Conservation (phyloP, 768 basidiomycete genomes). For the Mycena amicta region DNA sequence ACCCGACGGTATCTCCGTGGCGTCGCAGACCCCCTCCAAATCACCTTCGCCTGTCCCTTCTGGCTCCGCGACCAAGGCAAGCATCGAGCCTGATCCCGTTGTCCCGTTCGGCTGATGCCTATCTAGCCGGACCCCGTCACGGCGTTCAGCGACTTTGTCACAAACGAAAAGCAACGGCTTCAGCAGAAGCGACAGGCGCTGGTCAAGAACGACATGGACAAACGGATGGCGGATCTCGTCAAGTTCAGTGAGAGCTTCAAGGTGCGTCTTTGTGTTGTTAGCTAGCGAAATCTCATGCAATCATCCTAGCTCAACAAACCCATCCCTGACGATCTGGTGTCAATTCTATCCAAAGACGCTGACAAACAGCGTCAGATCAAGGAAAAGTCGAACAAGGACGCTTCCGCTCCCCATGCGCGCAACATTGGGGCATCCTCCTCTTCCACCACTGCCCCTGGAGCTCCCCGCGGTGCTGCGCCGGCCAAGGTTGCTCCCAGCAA, state of each 20-base stretch:
- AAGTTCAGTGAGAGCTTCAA: conserved; percentile 95
- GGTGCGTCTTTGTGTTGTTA: conserved; percentile 46
- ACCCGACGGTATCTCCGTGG: conserved; percentile 64
- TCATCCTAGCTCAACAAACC: conserved; percentile 82
- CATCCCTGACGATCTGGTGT: conserved; percentile 91
- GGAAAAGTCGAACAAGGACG: conserved; percentile 75
- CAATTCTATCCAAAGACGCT: conserved; percentile 92
- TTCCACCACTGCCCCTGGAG: conserved; percentile 50
- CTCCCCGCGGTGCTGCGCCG: conserved; percentile 33
- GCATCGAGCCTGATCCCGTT: conserved; percentile 13
- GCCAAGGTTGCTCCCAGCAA: conserved; percentile 29
- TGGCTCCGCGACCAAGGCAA: conserved; percentile 51
- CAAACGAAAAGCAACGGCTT: conserved; percentile 85
- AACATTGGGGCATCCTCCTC: conserved; percentile 63
- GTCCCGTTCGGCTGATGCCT: conserved; percentile 11
- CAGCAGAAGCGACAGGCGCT: conserved; percentile 89
- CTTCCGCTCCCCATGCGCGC: conserved; percentile 65
- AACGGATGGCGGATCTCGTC: conserved; percentile 88
- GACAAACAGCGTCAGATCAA: conserved; percentile 83
- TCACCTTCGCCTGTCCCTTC: conserved; percentile 67
- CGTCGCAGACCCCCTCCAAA: conserved; percentile 51
- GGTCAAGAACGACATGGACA: conserved; percentile 92
- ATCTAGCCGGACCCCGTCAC: conserved; percentile 72
- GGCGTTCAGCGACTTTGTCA: conserved; percentile 92
- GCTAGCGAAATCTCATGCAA: background rate